Evolutionary conservation across 257 asterid genomes (phyloP).

Genomic region (Cordia subcordata): DNA sequence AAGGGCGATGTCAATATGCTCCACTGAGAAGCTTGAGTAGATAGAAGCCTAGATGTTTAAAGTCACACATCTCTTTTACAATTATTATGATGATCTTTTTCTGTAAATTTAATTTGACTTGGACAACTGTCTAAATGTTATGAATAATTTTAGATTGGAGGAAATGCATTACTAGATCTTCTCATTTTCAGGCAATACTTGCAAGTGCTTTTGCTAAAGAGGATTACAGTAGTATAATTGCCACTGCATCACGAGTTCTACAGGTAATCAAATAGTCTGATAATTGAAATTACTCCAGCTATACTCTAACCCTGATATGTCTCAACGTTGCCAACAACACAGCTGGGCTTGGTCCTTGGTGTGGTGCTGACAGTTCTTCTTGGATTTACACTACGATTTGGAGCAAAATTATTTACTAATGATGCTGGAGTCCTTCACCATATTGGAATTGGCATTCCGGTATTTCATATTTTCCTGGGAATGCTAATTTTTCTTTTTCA

Average conservation of each 20-base stretch:
- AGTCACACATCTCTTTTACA: too few species aligned
- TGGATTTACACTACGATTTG: slow-evolving; percentile 55
- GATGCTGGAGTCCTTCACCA: slow-evolving; percentile 49
- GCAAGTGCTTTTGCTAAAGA: slow-evolving; percentile 68
- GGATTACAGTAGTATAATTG: slow-evolving; percentile 41
- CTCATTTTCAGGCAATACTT: slow-evolving; percentile 48
- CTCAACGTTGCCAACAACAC: slow-evolving; percentile 16
- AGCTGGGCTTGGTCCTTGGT: slow-evolving; percentile 68
- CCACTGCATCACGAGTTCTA: slow-evolving; percentile 56
- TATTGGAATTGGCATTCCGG: slow-evolving; percentile 65
- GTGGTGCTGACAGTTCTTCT: slow-evolving; percentile 43
- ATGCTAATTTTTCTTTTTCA: neutral
- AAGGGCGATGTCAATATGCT: too few species aligned
- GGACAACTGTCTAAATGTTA: too few species aligned
- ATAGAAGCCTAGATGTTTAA: too few species aligned
- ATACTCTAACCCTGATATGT: neutral
- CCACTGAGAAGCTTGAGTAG: too few species aligned
- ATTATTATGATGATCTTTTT: too few species aligned
- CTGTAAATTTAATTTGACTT: too few species aligned
- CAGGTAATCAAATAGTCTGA: slow-evolving; percentile 33
- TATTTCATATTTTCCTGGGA: slow-evolving; percentile 8
- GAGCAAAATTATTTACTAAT: slow-evolving; percentile 58
- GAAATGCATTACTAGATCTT: neutral
- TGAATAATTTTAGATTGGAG: too few species aligned
- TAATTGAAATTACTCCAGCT: neutral